Conservation (phyloP, 148 eudicot species). For the Fagopyrum esculentum region DNA sequence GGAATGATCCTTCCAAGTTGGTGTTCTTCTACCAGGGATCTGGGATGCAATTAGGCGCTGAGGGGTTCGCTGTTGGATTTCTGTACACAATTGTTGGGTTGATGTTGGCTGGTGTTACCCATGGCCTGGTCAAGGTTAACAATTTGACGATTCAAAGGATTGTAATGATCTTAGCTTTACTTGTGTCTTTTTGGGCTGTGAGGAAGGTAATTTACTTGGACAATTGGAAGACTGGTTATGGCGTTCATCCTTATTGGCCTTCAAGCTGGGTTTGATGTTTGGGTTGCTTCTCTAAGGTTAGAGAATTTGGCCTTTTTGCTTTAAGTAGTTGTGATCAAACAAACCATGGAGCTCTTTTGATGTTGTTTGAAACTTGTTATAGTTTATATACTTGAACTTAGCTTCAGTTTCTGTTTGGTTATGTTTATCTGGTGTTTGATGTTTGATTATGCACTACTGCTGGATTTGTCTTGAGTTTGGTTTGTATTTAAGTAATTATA, state of each 20-base stretch:
- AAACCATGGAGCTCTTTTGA: not conserved
- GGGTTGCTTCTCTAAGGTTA: constrained; percentile 16
- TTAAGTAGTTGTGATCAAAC: constrained; percentile 9
- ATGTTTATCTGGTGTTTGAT: not conserved
- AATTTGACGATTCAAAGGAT: constrained; percentile 51
- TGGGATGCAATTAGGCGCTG: constrained; percentile 96
- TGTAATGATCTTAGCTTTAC: constrained; percentile 46
- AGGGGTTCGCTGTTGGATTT: constrained; percentile 78
- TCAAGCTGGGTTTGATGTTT: constrained; percentile 48
- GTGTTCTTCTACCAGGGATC: constrained; percentile 81
- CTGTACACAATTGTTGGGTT: constrained; percentile 80
- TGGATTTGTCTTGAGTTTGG: not conserved
- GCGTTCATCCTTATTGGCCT: constrained; percentile 85
- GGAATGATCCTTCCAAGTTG: constrained; percentile 58
- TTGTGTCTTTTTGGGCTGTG: constrained; percentile 85
- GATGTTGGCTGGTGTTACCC: constrained; percentile 61
- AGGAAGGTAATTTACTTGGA: constrained; percentile 67
- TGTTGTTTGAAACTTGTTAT: not conserved
- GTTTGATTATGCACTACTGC: not conserved
- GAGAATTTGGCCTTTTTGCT: not conserved
- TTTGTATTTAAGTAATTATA: not conserved
- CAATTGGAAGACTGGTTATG: constrained; percentile 99
- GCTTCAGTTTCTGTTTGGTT: not conserved
- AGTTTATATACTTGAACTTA: constrained; percentile 1
- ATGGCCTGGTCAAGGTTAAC: constrained; percentile 56